These are phyloP conservation scores for Kitagawia praeruptora DNA, from an alignment of 129 eudicot species.

Conservation along the genomic window DNA sequence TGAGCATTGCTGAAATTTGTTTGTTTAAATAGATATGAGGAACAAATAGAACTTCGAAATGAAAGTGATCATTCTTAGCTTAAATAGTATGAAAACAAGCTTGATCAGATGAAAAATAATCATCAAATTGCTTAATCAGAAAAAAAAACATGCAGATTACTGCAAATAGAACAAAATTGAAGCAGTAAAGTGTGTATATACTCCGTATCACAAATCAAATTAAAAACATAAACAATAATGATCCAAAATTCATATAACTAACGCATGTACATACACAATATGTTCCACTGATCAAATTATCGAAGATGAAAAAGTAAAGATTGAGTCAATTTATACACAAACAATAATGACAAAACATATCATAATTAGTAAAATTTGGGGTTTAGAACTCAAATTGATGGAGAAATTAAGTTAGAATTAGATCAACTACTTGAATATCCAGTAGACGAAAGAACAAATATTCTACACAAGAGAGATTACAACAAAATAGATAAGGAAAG, in stretches of 20 bases:
- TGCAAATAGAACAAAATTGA: no score
- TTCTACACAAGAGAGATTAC: not conserved
- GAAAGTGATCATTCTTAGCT: not conserved
- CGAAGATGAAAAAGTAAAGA: not conserved
- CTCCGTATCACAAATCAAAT: not conserved
- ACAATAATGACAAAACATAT: not conserved
- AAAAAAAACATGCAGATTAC: not conserved
- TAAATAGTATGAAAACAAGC: not conserved
- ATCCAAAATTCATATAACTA: slow-evolving; percentile 8
- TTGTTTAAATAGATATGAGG: not conserved
- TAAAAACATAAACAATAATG: not conserved
- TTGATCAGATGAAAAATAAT: not conserved
- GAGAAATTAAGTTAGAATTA: no score
- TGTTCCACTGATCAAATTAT: not conserved
- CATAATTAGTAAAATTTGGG: not conserved
- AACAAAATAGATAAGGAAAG: not conserved
- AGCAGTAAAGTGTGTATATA: not conserved
- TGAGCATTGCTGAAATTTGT: not conserved
- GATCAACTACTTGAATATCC: not conserved
- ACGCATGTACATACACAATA: not conserved
- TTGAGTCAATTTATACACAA: not conserved
- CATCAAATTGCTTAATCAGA: not conserved
- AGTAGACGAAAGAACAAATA: not conserved
- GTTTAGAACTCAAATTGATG: not conserved
- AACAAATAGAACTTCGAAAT: not conserved